Base-by-base conservation (phyloP, 768 basidiomycete species). In the Fomitopsis serialis region DNA sequence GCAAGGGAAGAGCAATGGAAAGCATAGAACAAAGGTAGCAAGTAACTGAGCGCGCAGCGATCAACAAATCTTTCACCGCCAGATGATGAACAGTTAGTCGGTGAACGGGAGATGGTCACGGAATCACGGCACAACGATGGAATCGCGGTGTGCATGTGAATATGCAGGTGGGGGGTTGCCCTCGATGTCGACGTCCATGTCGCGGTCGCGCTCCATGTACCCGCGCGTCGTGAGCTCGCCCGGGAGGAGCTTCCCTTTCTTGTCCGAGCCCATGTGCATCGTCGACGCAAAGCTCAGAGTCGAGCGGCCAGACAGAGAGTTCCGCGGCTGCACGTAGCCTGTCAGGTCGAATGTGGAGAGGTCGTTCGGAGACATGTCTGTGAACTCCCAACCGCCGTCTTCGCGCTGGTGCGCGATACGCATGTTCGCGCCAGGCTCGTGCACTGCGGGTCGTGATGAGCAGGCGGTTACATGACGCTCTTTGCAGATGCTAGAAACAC, bases 311-410 rank as follows among this genome's bases (percentile, higher is more conserved):
- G 54, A 40, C 32, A 45, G 23, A 22, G 44, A 47, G 11, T 35
- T 45, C 22, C 61, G 54, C 12, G 53, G 29, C 47, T 29, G 53
- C 9, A 40, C 17, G 10, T 45, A 37, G 17, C 53, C 37, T 12
- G 54, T 47, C 13, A 48, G 24, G 50, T 59, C 54, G 34, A 40
- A 60, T 49, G 50, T 58, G 52, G 52, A 50, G 32, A 17, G 53
- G 53, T 25, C 49, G 51, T 15, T 42, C 1, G 56, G 48, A 4
- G 45, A 21, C 19, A 53, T 35, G 43, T 76, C 72, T 13, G 72
- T 66, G 57, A 82, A 81, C 43, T 76, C 71, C 82, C 81, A 84
- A 49, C 74, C 76, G 21, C 82, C 81, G 55, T 82, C 78, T 9
- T 74, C 66, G 42, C 76, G 70, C 45, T 80, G 74, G 42, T 69